A percentile compares a stretch with the other conserved stretches of the same genome.
These are phyloP conservation scores for Rhodocollybia butyracea DNA, from an alignment of 768 basidiomycete species.

Conservation along the genomic window DNA sequence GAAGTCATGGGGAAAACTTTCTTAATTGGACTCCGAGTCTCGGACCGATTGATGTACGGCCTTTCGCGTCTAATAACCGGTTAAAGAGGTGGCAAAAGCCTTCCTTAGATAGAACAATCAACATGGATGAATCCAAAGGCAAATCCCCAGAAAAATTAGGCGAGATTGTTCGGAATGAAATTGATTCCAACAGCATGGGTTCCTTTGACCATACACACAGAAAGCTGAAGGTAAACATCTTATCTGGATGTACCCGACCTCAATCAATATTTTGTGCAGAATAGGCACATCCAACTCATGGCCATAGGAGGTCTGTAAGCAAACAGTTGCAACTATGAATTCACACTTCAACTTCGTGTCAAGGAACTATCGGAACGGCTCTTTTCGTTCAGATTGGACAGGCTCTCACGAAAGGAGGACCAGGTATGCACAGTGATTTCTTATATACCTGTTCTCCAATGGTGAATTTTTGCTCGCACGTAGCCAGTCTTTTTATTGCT, in stretches of 20 bases:
- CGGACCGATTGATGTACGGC: too few species aligned
- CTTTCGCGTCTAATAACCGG: too few species aligned
- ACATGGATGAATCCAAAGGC: neutral
- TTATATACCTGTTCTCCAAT: slow-evolving; percentile 13
- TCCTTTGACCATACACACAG: slow-evolving; percentile 33
- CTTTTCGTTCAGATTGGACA: slow-evolving; percentile 73
- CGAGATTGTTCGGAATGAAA: neutral
- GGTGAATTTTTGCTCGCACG: slow-evolving; percentile 18
- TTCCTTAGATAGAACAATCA: too few species aligned
- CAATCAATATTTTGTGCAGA: slow-evolving; percentile 22
- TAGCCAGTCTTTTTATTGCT: slow-evolving; percentile 47
- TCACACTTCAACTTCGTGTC: neutral
- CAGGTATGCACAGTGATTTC: slow-evolving; percentile 40
- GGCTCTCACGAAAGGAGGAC: slow-evolving; percentile 58
- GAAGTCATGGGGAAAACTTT: too few species aligned
- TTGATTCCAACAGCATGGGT: neutral
- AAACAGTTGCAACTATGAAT: neutral
- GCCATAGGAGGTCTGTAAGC: slow-evolving; percentile 44
- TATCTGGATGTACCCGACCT: neutral
- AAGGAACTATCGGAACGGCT: slow-evolving; percentile 75
- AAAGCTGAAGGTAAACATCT: slow-evolving; percentile 31
- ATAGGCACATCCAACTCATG: slow-evolving; percentile 50
- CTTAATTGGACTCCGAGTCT: too few species aligned
- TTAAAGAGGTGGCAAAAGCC: too few species aligned
- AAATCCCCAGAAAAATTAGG: neutral